A percentile compares a stretch with the other conserved stretches of the same genome.
These are phyloP conservation scores for Melanomma pulvis-pyrius DNA, from an alignment of 495 filamentous ascomycete species.

Conservation along the genomic window DNA sequence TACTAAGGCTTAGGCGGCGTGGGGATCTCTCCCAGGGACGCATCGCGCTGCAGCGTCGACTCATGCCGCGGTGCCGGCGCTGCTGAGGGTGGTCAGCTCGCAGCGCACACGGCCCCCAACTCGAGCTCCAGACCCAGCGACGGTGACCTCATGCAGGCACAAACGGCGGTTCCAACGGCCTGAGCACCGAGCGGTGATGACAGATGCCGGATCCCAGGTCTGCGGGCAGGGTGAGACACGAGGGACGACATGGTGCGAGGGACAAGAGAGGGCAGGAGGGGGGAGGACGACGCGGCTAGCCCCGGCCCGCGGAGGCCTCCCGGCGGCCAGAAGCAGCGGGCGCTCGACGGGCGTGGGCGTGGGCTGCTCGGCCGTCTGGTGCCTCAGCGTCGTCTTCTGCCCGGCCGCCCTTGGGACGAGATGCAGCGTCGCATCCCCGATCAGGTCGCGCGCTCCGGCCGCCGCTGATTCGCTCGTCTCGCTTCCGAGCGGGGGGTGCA, in stretches of 20 bases:
- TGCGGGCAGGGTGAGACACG: neutral
- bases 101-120: neutral
- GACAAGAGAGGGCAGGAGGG: neutral
- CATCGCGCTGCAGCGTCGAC: neutral
- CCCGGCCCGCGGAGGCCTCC: too few relatives aligned
- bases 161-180: neutral
- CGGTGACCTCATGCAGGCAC: neutral
- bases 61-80: neutral
- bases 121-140: neutral
- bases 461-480: neutral
- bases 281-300: too few relatives aligned
- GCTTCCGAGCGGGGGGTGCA: slow-evolving; percentile 1
- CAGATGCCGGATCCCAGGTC: neutral
- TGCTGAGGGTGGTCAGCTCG: slow-evolving; percentile 9
- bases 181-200: neutral
- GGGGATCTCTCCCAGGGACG: neutral
- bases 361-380: neutral
- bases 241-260: neutral
- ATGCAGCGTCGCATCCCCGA: neutral
- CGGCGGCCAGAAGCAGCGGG: too few relatives aligned
- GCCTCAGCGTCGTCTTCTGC: neutral
- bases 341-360: neutral
- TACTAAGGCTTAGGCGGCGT: neutral
- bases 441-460: neutral
- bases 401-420: neutral